Conservation (phyloP, 2,329 filamentous ascomycete species). For the Talaromyces sp. region DNA sequence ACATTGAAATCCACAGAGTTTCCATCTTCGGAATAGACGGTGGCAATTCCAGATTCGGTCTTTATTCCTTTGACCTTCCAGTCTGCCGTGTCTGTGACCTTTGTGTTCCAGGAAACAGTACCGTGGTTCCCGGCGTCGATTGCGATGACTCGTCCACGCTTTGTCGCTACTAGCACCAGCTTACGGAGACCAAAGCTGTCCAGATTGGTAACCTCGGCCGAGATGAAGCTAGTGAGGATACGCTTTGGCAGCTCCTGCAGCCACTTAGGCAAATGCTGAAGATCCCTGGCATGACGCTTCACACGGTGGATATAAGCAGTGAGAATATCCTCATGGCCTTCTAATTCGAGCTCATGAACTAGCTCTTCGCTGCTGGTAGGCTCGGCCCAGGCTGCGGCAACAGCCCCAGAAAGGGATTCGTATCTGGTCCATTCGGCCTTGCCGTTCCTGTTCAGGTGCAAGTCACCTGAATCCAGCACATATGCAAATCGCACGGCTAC, state of each 20-base stretch:
- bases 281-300: slow-evolving; percentile 72
- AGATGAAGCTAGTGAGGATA: slow-evolving; percentile 60
- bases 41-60: slow-evolving; percentile 56
- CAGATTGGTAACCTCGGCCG: slow-evolving; percentile 49
- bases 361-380: slow-evolving; percentile 68
- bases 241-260: slow-evolving; percentile 64
- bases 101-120: slow-evolving; percentile 68
- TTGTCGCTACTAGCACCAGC: slow-evolving; percentile 73
- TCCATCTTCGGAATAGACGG: slow-evolving; percentile 57
- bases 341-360: slow-evolving; percentile 75
- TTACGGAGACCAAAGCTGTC: slow-evolving; percentile 82
- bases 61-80: slow-evolving; percentile 68
- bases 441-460: slow-evolving; percentile 79
- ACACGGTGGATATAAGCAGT: slow-evolving; percentile 85
- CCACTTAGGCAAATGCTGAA: slow-evolving; percentile 68
- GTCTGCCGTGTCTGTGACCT: slow-evolving; percentile 56
- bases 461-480: slow-evolving; percentile 63
- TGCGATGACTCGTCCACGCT: slow-evolving; percentile 72
- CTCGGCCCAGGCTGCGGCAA: slow-evolving; percentile 76
- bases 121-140: slow-evolving; percentile 74
- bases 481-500: slow-evolving; percentile 77
- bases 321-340: slow-evolving; percentile 75
- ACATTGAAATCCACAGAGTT: slow-evolving; percentile 53
- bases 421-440: slow-evolving; percentile 73
- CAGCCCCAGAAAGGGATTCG: slow-evolving; percentile 75